Base-by-base conservation (phyloP, 192 early-diverging fungal species). In the Chytriomyces confervae region DNA sequence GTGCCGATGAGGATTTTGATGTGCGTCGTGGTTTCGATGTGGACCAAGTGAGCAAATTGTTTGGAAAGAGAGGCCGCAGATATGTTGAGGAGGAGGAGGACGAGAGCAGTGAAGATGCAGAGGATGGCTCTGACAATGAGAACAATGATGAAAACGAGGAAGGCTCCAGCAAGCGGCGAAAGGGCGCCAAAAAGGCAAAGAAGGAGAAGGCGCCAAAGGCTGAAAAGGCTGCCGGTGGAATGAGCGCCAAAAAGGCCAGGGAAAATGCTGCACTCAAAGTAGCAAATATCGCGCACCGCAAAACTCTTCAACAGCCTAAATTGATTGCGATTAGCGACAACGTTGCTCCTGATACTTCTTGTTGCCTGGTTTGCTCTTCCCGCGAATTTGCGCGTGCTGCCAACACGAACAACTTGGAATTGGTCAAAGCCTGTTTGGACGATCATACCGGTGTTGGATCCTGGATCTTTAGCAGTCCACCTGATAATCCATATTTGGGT, bases 351-450 rank as follows among this genome's bases (percentile, higher is more conserved):
- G 76, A 83, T 63, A 63, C 70, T 23, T 77, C 82, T 23, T 89
- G 88, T 48, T 89, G 88, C 72, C 47, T 79, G 6, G 53, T 71
- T 9, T 89, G 88, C 66, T 82, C 86, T 5, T 48, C 77, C 7
- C 72, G 74, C 6, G 84, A 83, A 50, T 89, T 82, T 48, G 62
- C 64, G 0, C 61, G 78, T n/a, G 82, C 82, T 5, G 69, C 85
- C 7, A 57, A 64, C 18, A 29, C 24, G 10, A 66, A 66, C 2
- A 29, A 65, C 49, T 7, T 50, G 8, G 48, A 77, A 51, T 16
- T 78, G 16, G 51, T 71, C 51, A 78, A 71, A 24, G 24, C 60
- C 5, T 51, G n/a, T 20, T 49, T 71, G 20, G 50, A 29, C 11
- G 44, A 57, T 20, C 53, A 60, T 46, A 20, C 49, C 7, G 7